A percentile compares a stretch with the other conserved stretches of the same genome.
These are phyloP conservation scores for Blastomyces percursus DNA, from an alignment of 2,329 filamentous ascomycete genomes.

Conservation along the genomic window DNA sequence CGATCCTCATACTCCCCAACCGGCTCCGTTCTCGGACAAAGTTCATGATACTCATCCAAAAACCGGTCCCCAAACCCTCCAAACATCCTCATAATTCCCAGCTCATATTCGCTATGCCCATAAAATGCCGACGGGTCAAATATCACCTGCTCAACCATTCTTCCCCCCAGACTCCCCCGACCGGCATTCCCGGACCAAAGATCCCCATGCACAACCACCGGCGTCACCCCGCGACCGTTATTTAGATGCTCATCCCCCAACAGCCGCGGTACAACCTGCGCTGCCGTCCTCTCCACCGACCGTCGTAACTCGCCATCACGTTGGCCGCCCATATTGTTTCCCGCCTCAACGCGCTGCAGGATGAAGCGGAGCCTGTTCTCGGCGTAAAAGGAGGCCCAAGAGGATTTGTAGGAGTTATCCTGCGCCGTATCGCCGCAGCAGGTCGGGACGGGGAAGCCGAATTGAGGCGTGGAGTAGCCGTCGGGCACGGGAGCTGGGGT, in stretches of 20 bases:
- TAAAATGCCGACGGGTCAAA: slow-evolving; percentile 76
- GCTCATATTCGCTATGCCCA: slow-evolving; percentile 77
- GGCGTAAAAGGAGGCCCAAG: slow-evolving; percentile 80
- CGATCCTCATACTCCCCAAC: slow-evolving; percentile 76
- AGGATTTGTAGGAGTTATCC: slow-evolving; percentile 59
- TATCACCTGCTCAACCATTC: slow-evolving; percentile 58
- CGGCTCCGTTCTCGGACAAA: slow-evolving; percentile 72
- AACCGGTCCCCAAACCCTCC: slow-evolving; percentile 68
- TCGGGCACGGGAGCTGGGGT: slow-evolving; percentile 52
- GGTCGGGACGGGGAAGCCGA: slow-evolving; percentile 74
- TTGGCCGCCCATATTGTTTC: slow-evolving; percentile 42
- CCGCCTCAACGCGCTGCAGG: slow-evolving; percentile 44
- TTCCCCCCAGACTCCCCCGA: slow-evolving; percentile 27
- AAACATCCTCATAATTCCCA: slow-evolving; percentile 96
- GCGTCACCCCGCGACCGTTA: slow-evolving; percentile 48
- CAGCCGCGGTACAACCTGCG: slow-evolving; percentile 61
- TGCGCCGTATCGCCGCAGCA: slow-evolving; percentile 80
- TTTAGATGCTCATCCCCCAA: slow-evolving; percentile 57
- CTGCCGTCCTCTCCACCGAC: slow-evolving; percentile 54
- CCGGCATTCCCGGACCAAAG: slow-evolving; percentile 80
- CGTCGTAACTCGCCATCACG: slow-evolving; percentile 49
- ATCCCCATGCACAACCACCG: slow-evolving; percentile 81
- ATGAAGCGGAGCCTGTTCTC: slow-evolving; percentile 62
- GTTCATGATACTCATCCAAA: slow-evolving; percentile 62
- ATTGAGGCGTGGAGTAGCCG: slow-evolving; percentile 51